These are phyloP conservation scores for Amyloporia xantha DNA, from an alignment of 768 basidiomycete species.

Conservation along the genomic window DNA sequence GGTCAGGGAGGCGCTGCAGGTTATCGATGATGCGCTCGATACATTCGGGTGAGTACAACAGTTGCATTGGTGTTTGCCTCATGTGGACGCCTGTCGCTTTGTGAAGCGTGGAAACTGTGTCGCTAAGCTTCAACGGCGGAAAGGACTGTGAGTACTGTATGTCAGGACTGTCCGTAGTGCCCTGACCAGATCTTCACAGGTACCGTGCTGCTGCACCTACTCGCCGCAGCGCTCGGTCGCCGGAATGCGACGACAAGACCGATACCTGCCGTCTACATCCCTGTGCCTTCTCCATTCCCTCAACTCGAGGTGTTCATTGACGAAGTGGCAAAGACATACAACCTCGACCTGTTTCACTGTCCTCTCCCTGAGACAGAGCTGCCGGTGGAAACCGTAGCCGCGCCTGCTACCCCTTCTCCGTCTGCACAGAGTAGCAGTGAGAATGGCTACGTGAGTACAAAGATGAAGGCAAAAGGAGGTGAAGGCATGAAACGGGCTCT, in stretches of 20 bases:
- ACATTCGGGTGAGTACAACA: conserved; percentile 66
- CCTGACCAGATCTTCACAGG: conserved; percentile 42
- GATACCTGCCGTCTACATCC: conserved; percentile 78
- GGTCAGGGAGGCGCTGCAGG: conserved; percentile 74
- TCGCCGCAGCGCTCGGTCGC: conserved; percentile 63
- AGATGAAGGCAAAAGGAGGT: conserved; percentile 35
- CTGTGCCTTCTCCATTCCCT: conserved; percentile 82
- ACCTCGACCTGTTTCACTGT: conserved; percentile 66
- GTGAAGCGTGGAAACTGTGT: conserved; percentile 56
- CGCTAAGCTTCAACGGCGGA: conserved; percentile 96
- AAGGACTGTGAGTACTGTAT: conserved; percentile 76
- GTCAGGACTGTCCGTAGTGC: neutral
- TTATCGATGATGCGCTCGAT: conserved; percentile 74
- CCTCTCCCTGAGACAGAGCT: conserved; percentile 25
- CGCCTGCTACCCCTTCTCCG: conserved; percentile 24
- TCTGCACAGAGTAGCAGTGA: conserved; percentile 16
- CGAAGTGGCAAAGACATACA: conserved; percentile 52
- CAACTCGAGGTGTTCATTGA: conserved; percentile 81
- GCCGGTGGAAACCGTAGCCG: conserved; percentile 43
- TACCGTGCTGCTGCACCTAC: conserved; percentile 90
- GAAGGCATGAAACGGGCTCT: conserved; percentile 79
- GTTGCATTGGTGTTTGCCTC: conserved; percentile 2
- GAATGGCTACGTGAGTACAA: neutral
- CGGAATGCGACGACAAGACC: conserved; percentile 34
- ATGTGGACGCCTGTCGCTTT: neutral